Conservation (phyloP, 2,329 filamentous ascomycete species). For the Penicillium sp. region DNA sequence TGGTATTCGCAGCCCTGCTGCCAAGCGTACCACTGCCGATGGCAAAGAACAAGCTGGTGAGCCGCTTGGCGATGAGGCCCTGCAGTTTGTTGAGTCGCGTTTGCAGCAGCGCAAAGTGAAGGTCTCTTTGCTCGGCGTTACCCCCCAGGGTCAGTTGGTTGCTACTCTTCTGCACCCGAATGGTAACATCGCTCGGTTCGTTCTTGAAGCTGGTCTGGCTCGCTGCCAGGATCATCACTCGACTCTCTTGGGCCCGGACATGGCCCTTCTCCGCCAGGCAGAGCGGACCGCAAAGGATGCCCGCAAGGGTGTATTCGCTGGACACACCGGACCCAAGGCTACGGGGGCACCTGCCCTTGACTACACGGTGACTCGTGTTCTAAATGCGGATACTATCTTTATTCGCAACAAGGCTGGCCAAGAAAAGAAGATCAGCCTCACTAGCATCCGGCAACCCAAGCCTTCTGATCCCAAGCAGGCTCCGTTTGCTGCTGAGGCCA, state of each 20-base stretch:
- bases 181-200: conserved; percentile 86
- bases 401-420: conserved; percentile 75
- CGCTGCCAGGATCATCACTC: conserved; percentile 95
- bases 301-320: conserved; percentile 73
- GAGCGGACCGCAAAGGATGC: conserved; percentile 77
- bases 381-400: conserved; percentile 83
- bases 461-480: conserved; percentile 78
- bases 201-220: conserved; percentile 83
- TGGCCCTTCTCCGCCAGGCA: conserved; percentile 76
- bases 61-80: conserved; percentile 82
- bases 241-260: conserved; percentile 79
- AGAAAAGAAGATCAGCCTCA: conserved; percentile 87
- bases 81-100: conserved; percentile 77
- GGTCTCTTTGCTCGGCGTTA: conserved; percentile 76
- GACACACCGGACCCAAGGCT: conserved; percentile 63
- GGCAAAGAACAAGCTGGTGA: conserved; percentile 79
- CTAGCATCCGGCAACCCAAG: conserved; percentile 90
- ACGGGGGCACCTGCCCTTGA: conserved; percentile 58
- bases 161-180: conserved; percentile 79
- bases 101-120: conserved; percentile 80
- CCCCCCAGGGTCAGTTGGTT: conserved; percentile 86
- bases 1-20: conserved; percentile 82
- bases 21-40: conserved; percentile 74
- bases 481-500: conserved; percentile 85
- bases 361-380: conserved; percentile 74